These are phyloP conservation scores for Paramyrothecium roridum DNA, from an alignment of 2,329 filamentous ascomycete species.

Conservation along the genomic window DNA sequence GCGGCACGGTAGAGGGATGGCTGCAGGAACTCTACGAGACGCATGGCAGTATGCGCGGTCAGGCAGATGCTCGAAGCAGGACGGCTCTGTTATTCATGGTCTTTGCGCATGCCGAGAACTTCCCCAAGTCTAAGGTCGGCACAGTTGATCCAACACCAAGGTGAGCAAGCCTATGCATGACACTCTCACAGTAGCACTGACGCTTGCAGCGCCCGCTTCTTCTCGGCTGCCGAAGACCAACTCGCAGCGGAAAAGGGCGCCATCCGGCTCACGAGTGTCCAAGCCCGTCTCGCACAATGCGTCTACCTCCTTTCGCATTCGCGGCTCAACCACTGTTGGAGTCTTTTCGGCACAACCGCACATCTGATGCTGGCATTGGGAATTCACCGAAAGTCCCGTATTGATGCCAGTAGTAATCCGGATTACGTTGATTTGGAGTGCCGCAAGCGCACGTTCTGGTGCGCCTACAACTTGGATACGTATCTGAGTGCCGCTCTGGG, in stretches of 20 bases:
- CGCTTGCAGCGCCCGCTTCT: constrained; percentile 22
- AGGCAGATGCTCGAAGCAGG: constrained; percentile 13
- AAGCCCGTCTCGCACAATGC: constrained; percentile 38
- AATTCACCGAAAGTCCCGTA: constrained; percentile 29
- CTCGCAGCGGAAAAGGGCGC: constrained; percentile 33
- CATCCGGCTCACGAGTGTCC: constrained; percentile 34
- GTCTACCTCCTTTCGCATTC: constrained; percentile 41
- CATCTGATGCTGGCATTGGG: constrained; percentile 36
- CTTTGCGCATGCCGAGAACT: constrained; percentile 45
- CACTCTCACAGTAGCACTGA: background rate
- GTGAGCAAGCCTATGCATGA: background rate
- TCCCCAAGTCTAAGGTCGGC: constrained; percentile 22
- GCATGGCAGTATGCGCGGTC: constrained; percentile 16
- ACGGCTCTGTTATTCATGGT: constrained; percentile 46
- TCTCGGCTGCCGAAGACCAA: constrained; percentile 32
- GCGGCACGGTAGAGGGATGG: constrained; percentile 45
- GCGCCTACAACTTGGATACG: constrained; percentile 60
- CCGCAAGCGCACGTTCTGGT: constrained; percentile 55
- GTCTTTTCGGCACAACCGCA: constrained; percentile 37
- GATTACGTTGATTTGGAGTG: constrained; percentile 35
- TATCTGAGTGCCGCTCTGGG: constrained; percentile 63
- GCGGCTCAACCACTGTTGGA: constrained; percentile 46
- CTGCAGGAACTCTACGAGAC: constrained; percentile 34
- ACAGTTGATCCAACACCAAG: constrained; percentile 9
- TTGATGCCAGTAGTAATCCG: constrained; percentile 8